Evolutionary conservation across 805 yeast species (phyloP).

Genomic region (Kuraishia ogatae): DNA sequence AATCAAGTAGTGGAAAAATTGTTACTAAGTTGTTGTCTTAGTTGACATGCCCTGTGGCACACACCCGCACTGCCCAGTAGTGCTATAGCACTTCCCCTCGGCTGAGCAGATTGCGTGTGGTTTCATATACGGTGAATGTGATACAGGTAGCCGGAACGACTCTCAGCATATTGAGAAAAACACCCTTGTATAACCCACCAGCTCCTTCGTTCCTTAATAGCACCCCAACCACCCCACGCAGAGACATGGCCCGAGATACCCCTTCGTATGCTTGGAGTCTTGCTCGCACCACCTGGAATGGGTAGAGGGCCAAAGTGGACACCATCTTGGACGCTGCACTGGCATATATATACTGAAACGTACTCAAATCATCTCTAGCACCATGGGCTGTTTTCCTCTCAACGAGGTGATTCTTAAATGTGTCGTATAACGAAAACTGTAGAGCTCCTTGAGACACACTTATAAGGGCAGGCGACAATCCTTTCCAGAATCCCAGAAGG

Average conservation of each 20-base stretch:
- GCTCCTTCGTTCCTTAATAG: slow-evolving; percentile 46
- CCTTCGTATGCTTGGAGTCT: slow-evolving; percentile 52
- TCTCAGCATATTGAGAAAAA: slow-evolving; percentile 66
- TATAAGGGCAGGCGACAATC: slow-evolving; percentile 65
- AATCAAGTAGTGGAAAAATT: no score
- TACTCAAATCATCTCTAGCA: slow-evolving; percentile 24
- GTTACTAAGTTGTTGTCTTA: no score
- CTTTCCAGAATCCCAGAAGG: slow-evolving; percentile 70
- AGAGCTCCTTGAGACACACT: slow-evolving; percentile 87
- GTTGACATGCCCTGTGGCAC: no score
- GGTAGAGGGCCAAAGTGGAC: slow-evolving; percentile 66
- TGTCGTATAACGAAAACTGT: slow-evolving; percentile 81
- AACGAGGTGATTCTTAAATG: slow-evolving; percentile 40
- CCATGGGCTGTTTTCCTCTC: slow-evolving; percentile 6
- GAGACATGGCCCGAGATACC: slow-evolving; percentile 12
- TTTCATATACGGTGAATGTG: slow-evolving; percentile 82
- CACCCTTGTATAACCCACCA: slow-evolving; percentile 74
- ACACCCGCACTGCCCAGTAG: no score
- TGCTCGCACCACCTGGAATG: slow-evolving; percentile 74
- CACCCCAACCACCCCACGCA: slow-evolving; percentile 24
- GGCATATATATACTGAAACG: slow-evolving; percentile 52
- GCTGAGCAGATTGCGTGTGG: slow-evolving; percentile 26
- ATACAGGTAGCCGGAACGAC: slow-evolving; percentile 92
- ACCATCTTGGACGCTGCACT: slow-evolving; percentile 63
- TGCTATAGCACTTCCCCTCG: background rate